Evolutionary conservation across 2,329 filamentous ascomycete genomes (phyloP).

Genomic region (Penicillium sp.): DNA sequence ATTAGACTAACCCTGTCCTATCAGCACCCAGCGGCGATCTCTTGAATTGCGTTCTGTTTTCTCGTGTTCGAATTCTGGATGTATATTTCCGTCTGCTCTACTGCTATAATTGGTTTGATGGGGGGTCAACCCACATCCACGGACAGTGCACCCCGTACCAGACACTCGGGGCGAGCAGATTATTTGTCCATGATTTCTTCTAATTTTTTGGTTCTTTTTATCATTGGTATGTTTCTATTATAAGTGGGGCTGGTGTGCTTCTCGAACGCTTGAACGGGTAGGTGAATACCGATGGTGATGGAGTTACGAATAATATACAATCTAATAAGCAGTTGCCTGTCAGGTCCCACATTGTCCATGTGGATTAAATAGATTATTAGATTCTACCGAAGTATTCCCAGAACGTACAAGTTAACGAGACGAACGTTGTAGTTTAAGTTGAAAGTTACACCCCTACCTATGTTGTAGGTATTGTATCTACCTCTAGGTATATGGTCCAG

Average conservation of each 20-base stretch:
- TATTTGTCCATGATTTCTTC: neutral
- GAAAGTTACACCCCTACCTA: too few relatives aligned
- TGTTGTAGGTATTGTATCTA: too few relatives aligned
- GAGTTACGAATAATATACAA: neutral
- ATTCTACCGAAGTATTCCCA: too few relatives aligned
- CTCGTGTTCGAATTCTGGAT: neutral
- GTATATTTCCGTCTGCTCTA: constrained; percentile 6
- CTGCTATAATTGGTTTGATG: constrained; percentile 9
- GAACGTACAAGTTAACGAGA: too few relatives aligned
- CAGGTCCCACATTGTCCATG: neutral
- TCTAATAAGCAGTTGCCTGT: neutral
- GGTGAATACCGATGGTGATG: neutral
- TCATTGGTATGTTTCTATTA: neutral
- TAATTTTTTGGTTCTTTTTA: too few relatives aligned
- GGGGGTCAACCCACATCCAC: constrained; percentile 19
- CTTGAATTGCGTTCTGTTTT: neutral
- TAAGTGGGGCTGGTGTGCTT: neutral
- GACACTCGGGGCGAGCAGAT: constrained; percentile 15
- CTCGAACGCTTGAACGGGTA: neutral
- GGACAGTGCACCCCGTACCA: constrained; percentile 22
- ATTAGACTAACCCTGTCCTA: neutral
- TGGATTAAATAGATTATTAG: too few relatives aligned
- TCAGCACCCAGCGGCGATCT: constrained; percentile 1
- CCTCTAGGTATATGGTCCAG: too few relatives aligned
- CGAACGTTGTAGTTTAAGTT: too few relatives aligned